Evolutionary conservation across 306 rosid species (phyloP).

Genomic region (Sophora flavescens): DNA sequence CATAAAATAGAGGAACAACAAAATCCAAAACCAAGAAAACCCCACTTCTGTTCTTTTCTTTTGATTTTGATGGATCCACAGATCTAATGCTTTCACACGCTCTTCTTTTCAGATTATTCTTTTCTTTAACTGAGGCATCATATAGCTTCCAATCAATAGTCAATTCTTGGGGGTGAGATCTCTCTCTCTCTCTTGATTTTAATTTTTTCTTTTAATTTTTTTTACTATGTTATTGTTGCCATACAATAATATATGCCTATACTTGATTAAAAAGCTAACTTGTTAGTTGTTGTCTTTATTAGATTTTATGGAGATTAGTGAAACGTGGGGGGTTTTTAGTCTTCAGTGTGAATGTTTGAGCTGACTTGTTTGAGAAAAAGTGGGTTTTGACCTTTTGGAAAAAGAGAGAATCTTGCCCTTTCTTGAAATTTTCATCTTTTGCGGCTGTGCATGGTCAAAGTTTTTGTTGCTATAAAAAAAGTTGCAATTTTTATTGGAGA

Average conservation of each 20-base stretch:
- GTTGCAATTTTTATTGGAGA: constrained; percentile 36
- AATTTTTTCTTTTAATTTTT: not conserved
- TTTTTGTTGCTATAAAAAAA: constrained; percentile 47
- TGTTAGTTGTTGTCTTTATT: constrained; percentile 44
- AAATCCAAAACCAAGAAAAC: not conserved
- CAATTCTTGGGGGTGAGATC: constrained; percentile 62
- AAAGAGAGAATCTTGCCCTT: not conserved
- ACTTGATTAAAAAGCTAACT: constrained; percentile 36
- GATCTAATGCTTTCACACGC: constrained; percentile 64
- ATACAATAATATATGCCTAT: not conserved
- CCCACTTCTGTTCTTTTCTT: constrained; percentile 42
- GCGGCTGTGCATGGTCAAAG: constrained; percentile 50
- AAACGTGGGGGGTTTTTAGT: constrained; percentile 24
- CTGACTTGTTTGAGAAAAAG: constrained; percentile 53
- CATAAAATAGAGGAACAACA: not conserved
- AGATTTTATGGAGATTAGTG: constrained; percentile 38
- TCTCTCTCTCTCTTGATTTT: constrained; percentile 40
- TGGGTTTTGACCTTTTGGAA: constrained; percentile 59
- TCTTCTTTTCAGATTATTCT: constrained; percentile 54
- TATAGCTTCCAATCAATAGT: constrained; percentile 44
- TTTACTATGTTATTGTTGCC: not conserved
- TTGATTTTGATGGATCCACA: constrained; percentile 67
- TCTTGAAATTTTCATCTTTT: constrained; percentile 47
- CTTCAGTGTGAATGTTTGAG: constrained; percentile 60
- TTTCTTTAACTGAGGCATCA: constrained; percentile 42